Evolutionary conservation across 768 basidiomycete species (phyloP), one percentile per base, ranked within the genome.

Genomic region (Mycena metata): DNA sequence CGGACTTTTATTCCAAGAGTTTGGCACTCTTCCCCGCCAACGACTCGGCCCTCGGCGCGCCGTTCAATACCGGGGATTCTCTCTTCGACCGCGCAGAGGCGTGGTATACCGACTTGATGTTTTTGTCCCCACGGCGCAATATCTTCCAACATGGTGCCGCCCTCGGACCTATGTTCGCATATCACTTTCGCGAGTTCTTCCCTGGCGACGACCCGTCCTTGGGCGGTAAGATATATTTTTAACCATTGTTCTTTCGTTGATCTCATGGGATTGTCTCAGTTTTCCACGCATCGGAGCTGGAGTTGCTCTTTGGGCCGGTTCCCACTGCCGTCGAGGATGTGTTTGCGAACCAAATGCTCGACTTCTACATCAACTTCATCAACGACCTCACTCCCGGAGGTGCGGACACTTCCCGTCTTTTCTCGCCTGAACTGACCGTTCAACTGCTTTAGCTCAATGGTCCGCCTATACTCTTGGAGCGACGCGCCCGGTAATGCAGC

Each of bases 21-120:
- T 72, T 83, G 36, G 45, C 60, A 0, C 65, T 85, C 12, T 90
- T 81, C 75, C 86, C 87, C 0, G 84, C 84, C 0, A 84, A 89
- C 56, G 84, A 86, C 57, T 78, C 83, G 3, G 72, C 80, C 3
- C 74, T 83, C 5, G 87, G 88, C 4, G 84, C 83, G 0, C 82
- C 84, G 0, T 89, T 88, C 78, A 84, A 86, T 63, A 90, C 87
- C 0, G 88, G 89, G 0, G 87, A 90, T 73, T 85, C 84, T 10
- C 78, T 90, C 8, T 90, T 87, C 61, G 89, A 90, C 70, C 76
- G 89, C 50, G 85, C 81, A 0, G 85, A 77, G 50, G 80, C 88
- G 0, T 90, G 86, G 85, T 90, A 90, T 69, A 86, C 85, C 1
- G 87, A 86, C 67, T 78, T 82, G 59, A 89, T 89, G 86, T 90